A percentile compares a stretch with the other conserved stretches of the same genome.
phyloP scores from a whole-genome alignment of 163 green algal genomes.

The Smithsoniella earleae region DNA sequence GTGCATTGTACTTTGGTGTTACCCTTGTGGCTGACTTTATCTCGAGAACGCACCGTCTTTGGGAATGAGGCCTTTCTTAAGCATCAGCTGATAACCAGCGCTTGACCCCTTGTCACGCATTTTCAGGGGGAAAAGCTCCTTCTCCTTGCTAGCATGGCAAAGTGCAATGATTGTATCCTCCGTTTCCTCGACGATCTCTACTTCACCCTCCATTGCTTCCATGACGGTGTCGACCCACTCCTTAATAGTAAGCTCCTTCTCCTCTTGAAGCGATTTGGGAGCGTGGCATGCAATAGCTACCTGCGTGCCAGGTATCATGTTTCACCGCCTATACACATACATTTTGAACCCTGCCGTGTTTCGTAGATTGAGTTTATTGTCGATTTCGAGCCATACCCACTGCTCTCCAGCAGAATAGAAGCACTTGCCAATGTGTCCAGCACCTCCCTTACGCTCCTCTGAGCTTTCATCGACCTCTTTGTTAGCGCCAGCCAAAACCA shows the following conservation, averaged over 20 bases:
- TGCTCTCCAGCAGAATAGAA: constrained; percentile 64
- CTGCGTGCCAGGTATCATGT: constrained; percentile 33
- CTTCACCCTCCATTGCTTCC: constrained; percentile 37
- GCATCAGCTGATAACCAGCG: constrained; percentile 59
- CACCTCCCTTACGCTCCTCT: constrained; percentile 76
- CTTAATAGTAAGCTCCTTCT: constrained; percentile 42
- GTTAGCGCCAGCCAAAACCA: constrained; percentile 63
- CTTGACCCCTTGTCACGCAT: constrained; percentile 61
- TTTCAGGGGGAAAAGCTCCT: constrained; percentile 66
- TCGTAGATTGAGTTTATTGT: background rate
- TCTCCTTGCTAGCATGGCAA: constrained; percentile 40
- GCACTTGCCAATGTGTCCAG: constrained; percentile 52
- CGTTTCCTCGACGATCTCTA: constrained; percentile 42
- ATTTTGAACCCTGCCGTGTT: background rate
- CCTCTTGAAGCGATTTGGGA: constrained; percentile 52
- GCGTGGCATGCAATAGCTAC: constrained; percentile 62
- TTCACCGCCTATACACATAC: too few species aligned
- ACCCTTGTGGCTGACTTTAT: background rate
- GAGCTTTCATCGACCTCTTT: constrained; percentile 60
- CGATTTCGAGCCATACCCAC: constrained; percentile 16
- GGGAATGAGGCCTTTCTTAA: constrained; percentile 62
- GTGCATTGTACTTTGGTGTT: background rate
- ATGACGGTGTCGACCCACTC: constrained; percentile 56
- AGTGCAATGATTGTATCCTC: constrained; percentile 47
- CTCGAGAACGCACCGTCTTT: constrained; percentile 5